Percentiles rank a stretch among this genome's conserved stretches.
Conservation (phyloP, 306 rosid genomes). For the Medicago truncatula region MtrunA17r5.0-ANR NC_053048.1:1168001-1168500, state of each 20-base stretch:
- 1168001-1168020: not conserved
- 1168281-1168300: conserved; percentile 48
- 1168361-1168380: conserved; percentile 41
- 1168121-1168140: too few relatives aligned
- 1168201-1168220: conserved; percentile 35
- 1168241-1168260: conserved; percentile 54
- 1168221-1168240: conserved; percentile 62
- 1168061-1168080: too few relatives aligned
- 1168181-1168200: too few relatives aligned
- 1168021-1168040: not conserved
- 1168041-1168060: too few relatives aligned
- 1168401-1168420: conserved; percentile 40
- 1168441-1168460: conserved; percentile 47
- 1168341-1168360: conserved; percentile 47
- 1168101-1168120: too few relatives aligned
- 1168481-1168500: not conserved
- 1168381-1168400: conserved; percentile 22
- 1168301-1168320: conserved; percentile 46
- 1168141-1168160: too few relatives aligned
- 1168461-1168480: not conserved
- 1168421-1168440: conserved; percentile 40
- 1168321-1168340: conserved; percentile 49
- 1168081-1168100: too few relatives aligned
- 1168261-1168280: conserved; percentile 50
- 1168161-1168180: not conserved